Base-by-base conservation (phyloP, 2,329 filamentous ascomycete genomes). In the Penicillium sp. region DNA sequence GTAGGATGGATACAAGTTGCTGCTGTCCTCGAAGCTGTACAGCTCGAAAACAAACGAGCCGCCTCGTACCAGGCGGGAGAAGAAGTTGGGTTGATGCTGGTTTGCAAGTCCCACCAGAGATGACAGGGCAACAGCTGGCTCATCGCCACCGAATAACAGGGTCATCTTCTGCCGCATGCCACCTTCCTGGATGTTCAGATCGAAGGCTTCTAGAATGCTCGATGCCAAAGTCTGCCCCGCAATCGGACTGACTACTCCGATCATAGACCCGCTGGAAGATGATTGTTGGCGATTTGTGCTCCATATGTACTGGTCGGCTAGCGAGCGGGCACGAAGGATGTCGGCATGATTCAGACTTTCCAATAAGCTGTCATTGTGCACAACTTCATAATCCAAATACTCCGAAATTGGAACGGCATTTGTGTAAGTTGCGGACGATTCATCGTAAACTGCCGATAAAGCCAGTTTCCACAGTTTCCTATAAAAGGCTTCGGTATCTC, bases 401-500 rank as follows among this genome's bases (percentile, higher is more conserved):
- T 86, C 82, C 51, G 77, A 81, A 56, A 86, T 80, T 13, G 74
- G 64, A 57, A 79, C 76, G 2, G 82, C 82, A 54, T 84, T 80
- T 10, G 65, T 67, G 63, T 82, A 84, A 51, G 75, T 75, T 48
- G 77, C 80, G 13, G 63, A 66, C 2, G 66, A 61, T 39, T 64
- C 57, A 12, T 68, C 62, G 21, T 81, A 70, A 31, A 77, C 65
- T 1, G 72, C 76, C 2, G 72, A 66, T 21, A 85, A 71, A 46
- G 77, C 72, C 10, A 73, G 66, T 23, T 65, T 55, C 51, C 79
- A 75, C 23, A 85, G 63, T 3, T 63, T 63, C 18, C 72, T 54
- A 58, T 85, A 86, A 48, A 84, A 77, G 1, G 63, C 55, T 23
- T 68, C 68, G 7, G 68, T 76, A 3, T 70, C 63, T 10, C 67